Percentiles rank a stretch among this genome's conserved stretches.
phyloP scores from a whole-genome alignment of 805 yeast genomes.

The Saccharomycopsis sp. region DNA sequence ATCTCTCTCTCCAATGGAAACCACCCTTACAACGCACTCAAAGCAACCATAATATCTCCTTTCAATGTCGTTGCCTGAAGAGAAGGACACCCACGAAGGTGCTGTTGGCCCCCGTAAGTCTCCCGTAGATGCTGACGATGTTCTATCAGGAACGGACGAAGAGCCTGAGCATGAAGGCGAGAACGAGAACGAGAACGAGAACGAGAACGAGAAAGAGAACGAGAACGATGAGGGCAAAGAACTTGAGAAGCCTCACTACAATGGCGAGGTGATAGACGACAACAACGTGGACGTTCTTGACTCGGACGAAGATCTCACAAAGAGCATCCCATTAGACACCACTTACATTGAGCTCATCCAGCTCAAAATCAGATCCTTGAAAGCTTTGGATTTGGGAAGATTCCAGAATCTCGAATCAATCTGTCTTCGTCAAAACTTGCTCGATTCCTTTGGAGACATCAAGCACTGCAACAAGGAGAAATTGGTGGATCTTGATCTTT shows the following conservation, averaged over 20 bases:
- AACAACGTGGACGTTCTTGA: slow-evolving; percentile 43
- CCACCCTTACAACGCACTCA: no score
- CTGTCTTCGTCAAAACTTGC: slow-evolving; percentile 75
- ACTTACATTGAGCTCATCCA: slow-evolving; percentile 60
- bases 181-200: background rate
- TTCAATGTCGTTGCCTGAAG: no score
- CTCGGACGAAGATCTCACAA: slow-evolving; percentile 60
- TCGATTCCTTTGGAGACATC: slow-evolving; percentile 63
- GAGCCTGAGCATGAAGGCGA: slow-evolving; percentile 11
- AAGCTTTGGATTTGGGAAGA: slow-evolving; percentile 48
- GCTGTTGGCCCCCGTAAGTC: no score
- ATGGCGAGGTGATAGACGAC: slow-evolving; percentile 28
- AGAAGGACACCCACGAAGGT: no score
- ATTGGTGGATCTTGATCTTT: slow-evolving; percentile 74
- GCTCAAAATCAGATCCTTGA: slow-evolving; percentile 54
- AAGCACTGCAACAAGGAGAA: slow-evolving; percentile 44
- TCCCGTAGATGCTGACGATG: slow-evolving; percentile 3
- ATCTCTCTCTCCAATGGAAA: no score
- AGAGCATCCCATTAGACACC: slow-evolving; percentile 46
- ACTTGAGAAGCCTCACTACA: slow-evolving; percentile 2
- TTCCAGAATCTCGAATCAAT: slow-evolving; percentile 51
- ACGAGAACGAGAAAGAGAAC: no score
- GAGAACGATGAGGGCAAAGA: slow-evolving; percentile 10
- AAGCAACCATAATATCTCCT: no score
- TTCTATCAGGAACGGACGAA: slow-evolving; percentile 13